Conservation (phyloP, 495 filamentous ascomycete genomes). For the Penicillium lagena region DNA sequence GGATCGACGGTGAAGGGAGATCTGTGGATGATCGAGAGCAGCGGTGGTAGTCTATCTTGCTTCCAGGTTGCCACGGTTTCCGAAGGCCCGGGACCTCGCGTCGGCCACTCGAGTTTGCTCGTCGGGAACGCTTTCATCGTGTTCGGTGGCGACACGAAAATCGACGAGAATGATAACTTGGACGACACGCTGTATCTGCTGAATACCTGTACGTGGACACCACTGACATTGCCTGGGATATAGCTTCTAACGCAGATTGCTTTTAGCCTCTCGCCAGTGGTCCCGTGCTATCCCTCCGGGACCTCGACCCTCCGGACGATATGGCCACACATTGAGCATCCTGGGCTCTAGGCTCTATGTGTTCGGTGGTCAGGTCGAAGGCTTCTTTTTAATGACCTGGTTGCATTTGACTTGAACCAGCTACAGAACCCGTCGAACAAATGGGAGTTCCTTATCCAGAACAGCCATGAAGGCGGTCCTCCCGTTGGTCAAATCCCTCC, state of each 20-base stretch:
- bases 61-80: conserved; percentile 86
- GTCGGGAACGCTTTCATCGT: conserved; percentile 99
- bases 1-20: conserved; percentile 94
- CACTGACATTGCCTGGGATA: background rate
- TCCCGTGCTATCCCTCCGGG: conserved; percentile 83
- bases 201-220: conserved; percentile 77
- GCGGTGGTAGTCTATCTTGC: conserved; percentile 73
- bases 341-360: conserved; percentile 93
- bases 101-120: conserved; percentile 89
- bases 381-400: conserved; percentile 97
- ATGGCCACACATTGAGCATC: conserved; percentile 95
- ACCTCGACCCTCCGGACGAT: conserved; percentile 78
- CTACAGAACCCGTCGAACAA: conserved; percentile 80
- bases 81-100: conserved; percentile 91
- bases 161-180: conserved; percentile 82
- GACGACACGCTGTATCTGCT: conserved; percentile 95
- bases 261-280: conserved; percentile 91
- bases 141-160: conserved; percentile 96
- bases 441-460: conserved; percentile 86
- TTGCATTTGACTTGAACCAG: conserved; percentile 93
- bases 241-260: no score
- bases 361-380: conserved; percentile 96
- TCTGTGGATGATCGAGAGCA: conserved; percentile 95
- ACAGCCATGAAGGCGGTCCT: conserved; percentile 61
- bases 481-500: conserved; percentile 70